These are phyloP conservation scores for Somion occarium DNA, from an alignment of 1,284 basidiomycete genomes.

Conservation along the genomic window DNA sequence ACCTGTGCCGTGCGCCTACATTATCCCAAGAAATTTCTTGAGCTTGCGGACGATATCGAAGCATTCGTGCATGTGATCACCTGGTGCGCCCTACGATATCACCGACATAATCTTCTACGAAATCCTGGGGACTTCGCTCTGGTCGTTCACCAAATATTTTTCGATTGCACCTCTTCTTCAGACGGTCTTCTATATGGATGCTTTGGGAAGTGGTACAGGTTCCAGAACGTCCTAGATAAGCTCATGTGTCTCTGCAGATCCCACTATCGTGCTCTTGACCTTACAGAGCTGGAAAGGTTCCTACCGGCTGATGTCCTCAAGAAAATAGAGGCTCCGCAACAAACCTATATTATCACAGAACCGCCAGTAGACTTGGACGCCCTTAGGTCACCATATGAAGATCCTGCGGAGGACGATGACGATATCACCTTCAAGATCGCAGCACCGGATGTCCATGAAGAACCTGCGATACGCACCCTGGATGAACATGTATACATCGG, in stretches of 20 bases:
- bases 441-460: too few species aligned
- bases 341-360: too few species aligned
- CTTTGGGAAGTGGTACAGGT: neutral
- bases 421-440: too few species aligned
- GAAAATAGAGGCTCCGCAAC: too few species aligned
- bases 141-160: neutral
- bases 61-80: slow-evolving; percentile 5
- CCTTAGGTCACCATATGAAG: too few species aligned
- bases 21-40: slow-evolving; percentile 1
- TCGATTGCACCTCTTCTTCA: neutral
- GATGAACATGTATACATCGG: too few species aligned
- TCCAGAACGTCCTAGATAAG: neutral
- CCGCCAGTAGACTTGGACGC: too few species aligned
- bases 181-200: neutral
- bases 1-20: neutral
- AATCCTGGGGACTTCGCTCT: neutral
- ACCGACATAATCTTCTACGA: neutral
- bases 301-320: too few species aligned
- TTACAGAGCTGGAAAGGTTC: neutral
- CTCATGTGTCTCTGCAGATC: neutral
- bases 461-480: too few species aligned
- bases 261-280: neutral
- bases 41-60: slow-evolving; percentile 6
- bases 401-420: too few species aligned
- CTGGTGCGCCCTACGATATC: slow-evolving; percentile 1